These are phyloP conservation scores for Claviceps digitariae DNA, from an alignment of 2,329 filamentous ascomycete species.

Conservation along the genomic window DNA sequence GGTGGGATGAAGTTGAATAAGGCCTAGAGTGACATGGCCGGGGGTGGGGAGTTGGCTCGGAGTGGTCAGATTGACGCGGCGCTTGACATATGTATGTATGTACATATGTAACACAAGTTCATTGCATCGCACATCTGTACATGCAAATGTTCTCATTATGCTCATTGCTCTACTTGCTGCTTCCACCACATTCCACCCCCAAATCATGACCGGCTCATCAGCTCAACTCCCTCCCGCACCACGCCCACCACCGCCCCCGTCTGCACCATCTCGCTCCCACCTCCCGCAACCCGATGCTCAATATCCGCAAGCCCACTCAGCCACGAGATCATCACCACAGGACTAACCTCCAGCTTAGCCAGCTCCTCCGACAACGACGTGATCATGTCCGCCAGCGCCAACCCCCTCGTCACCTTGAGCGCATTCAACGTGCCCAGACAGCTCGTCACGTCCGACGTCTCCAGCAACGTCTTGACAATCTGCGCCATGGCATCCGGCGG, in stretches of 20 bases:
- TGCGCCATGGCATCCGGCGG: constrained; percentile 77
- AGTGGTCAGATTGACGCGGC: background rate
- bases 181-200: no score
- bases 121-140: no score
- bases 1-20: background rate
- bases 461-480: constrained; percentile 72
- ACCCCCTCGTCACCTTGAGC: constrained; percentile 70
- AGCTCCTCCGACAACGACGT: constrained; percentile 76
- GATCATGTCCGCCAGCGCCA: constrained; percentile 88
- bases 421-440: constrained; percentile 81
- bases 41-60: background rate
- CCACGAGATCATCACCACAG: constrained; percentile 84
- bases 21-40: background rate
- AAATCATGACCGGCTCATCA: constrained; percentile 30
- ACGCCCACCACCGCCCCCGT: constrained; percentile 88
- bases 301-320: constrained; percentile 82
- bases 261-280: constrained; percentile 76
- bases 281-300: constrained; percentile 79
- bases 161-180: no score
- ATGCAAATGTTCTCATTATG: no score
- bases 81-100: background rate
- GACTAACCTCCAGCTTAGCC: constrained; percentile 65
- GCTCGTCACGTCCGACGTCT: constrained; percentile 75
- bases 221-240: constrained; percentile 71
- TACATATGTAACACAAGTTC: background rate